Conservation (phyloP, 2,329 filamentous ascomycete genomes). For the Oidium heveae region DNA sequence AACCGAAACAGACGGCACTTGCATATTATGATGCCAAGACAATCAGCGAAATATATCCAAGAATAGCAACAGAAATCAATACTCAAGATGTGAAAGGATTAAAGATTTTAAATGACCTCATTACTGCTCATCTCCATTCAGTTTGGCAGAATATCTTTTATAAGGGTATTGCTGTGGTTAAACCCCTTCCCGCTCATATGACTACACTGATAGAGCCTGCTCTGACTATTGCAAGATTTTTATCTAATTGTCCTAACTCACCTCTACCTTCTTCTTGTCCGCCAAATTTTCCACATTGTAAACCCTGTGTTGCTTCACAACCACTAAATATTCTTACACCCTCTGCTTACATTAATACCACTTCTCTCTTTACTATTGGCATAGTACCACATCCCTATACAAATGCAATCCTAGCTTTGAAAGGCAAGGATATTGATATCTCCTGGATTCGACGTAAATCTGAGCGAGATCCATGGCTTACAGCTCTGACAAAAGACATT, state of each 20-base stretch:
- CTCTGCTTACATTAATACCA: constrained; percentile 43
- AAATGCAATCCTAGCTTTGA: constrained; percentile 38
- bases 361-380: constrained; percentile 54
- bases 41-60: constrained; percentile 39
- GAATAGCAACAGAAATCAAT: constrained; percentile 35
- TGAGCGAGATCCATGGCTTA: constrained; percentile 56
- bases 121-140: constrained; percentile 64
- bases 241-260: constrained; percentile 49
- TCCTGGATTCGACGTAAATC: constrained; percentile 41
- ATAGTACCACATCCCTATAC: constrained; percentile 85
- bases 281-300: constrained; percentile 53
- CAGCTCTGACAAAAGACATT: constrained; percentile 41
- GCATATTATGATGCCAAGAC: constrained; percentile 49
- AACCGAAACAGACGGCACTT: constrained; percentile 38
- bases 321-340: constrained; percentile 43
- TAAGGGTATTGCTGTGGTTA: constrained; percentile 55
- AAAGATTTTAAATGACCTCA: constrained; percentile 40
- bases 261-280: constrained; percentile 60
- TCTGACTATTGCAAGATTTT: constrained; percentile 44
- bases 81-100: constrained; percentile 34
- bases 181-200: constrained; percentile 53
- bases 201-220: constrained; percentile 46
- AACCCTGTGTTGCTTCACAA: constrained; percentile 40
- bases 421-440: constrained; percentile 33
- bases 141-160: constrained; percentile 63